A percentile compares a stretch with the other conserved stretches of the same genome.
Conservation (phyloP, 768 basidiomycete species). For the Strobilomyces dryophilus region DNA sequence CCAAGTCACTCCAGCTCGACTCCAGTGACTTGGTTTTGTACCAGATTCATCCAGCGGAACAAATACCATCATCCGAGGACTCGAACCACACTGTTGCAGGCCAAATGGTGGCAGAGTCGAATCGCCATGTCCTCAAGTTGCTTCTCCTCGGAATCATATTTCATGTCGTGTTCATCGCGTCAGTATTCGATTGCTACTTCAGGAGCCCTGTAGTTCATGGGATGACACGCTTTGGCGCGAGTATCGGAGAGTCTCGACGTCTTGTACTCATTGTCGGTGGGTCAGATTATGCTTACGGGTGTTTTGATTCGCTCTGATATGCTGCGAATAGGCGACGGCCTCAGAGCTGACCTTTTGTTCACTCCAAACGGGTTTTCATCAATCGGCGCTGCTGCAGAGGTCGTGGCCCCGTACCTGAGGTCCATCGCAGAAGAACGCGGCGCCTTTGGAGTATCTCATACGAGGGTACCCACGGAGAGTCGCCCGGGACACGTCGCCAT, state of each 20-base stretch:
- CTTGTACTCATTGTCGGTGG: constrained; percentile 78
- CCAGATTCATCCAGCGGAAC: background rate
- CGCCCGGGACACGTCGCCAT: constrained; percentile 87
- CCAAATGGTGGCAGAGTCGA: constrained; percentile 15
- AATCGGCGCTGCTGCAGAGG: constrained; percentile 46
- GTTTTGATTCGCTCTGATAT: background rate
- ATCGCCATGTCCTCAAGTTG: constrained; percentile 33
- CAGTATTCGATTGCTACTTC: constrained; percentile 87
- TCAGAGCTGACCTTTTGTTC: constrained; percentile 78
- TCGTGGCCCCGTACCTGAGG: constrained; percentile 73
- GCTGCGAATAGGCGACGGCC: constrained; percentile 60
- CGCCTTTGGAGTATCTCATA: constrained; percentile 82
- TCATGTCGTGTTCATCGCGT: constrained; percentile 67
- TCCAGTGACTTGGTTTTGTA: background rate
- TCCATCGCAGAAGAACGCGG: constrained; percentile 63
- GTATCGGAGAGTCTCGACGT: constrained; percentile 55
- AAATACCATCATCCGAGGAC: no score
- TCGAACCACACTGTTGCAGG: background rate
- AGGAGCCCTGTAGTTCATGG: constrained; percentile 78
- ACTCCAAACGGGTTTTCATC: constrained; percentile 54
- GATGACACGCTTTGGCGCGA: constrained; percentile 54
- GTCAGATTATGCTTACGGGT: constrained; percentile 9
- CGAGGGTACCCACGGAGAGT: constrained; percentile 83
- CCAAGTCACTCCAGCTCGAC: background rate
- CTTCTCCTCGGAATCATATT: constrained; percentile 69